Evolutionary conservation across 2,329 filamentous ascomycete species (phyloP).

Genomic region (Scytalidium lignicola): DNA sequence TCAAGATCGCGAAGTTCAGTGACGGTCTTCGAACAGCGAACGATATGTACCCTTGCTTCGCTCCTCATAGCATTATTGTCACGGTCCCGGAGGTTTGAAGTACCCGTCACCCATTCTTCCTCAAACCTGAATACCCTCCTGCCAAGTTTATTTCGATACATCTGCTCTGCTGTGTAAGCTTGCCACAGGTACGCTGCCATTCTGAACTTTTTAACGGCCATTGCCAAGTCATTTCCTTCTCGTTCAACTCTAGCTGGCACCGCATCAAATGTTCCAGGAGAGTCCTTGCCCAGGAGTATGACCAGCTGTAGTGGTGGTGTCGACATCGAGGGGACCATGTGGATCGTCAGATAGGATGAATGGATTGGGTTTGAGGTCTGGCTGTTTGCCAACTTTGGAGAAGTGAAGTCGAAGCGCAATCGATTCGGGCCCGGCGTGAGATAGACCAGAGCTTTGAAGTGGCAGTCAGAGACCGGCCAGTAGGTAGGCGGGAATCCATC

Average conservation of each 20-base stretch:
- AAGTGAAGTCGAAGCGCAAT: conserved; percentile 81
- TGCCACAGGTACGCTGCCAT: conserved; percentile 98
- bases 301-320: conserved; percentile 84
- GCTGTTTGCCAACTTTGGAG: conserved; percentile 70
- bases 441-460: conserved; percentile 89
- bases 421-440: conserved; percentile 88
- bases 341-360: conserved; percentile 73
- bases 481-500: conserved; percentile 75
- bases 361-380: conserved; percentile 65
- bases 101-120: conserved; percentile 88
- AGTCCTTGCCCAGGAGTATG: conserved; percentile 83
- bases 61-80: conserved; percentile 72
- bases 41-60: conserved; percentile 83
- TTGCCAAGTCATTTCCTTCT: conserved; percentile 77
- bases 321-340: conserved; percentile 76
- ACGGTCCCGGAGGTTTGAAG: conserved; percentile 69
- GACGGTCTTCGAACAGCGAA: conserved; percentile 78
- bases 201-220: conserved; percentile 81
- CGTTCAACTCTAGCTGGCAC: conserved; percentile 67
- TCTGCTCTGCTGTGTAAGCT: conserved; percentile 93
- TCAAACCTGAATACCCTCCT: conserved; percentile 85
- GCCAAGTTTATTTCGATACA: conserved; percentile 84
- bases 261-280: conserved; percentile 78
- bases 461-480: conserved; percentile 85
- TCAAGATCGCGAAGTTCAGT: conserved; percentile 76